Evolutionary conservation across 1,284 basidiomycete species (phyloP).

Genomic region (Gomphus bonarii): DNA sequence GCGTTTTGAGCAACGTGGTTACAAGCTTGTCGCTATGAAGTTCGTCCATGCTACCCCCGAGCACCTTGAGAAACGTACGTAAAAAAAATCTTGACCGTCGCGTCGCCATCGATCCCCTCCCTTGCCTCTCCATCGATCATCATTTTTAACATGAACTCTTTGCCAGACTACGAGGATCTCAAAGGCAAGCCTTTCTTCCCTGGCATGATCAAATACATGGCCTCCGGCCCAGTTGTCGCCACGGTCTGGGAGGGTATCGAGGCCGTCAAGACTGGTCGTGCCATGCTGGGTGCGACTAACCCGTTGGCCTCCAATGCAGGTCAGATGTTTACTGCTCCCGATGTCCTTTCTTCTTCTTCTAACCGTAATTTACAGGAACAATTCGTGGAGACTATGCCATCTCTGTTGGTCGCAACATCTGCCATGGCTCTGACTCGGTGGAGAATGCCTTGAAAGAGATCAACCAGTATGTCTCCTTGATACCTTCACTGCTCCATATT

Average conservation of each 20-base stretch:
- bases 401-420: constrained; percentile 88
- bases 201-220: constrained; percentile 90
- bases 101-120: background rate
- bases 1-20: constrained; percentile 93
- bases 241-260: constrained; percentile 98
- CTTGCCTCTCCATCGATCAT: constrained; percentile 7
- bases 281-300: constrained; percentile 96
- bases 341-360: constrained; percentile 6
- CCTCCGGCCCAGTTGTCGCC: constrained; percentile 88
- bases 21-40: constrained; percentile 89
- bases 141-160: constrained; percentile 12
- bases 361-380: constrained; percentile 40
- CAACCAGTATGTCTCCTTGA: constrained; percentile 49
- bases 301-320: constrained; percentile 84
- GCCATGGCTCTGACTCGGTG: constrained; percentile 90
- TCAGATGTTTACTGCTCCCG: constrained; percentile 26
- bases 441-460: constrained; percentile 91
- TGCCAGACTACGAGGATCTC: constrained; percentile 88
- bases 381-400: constrained; percentile 93
- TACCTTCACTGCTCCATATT: constrained; percentile 1
- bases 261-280: constrained; percentile 93
- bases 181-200: constrained; percentile 89
- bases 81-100: constrained; percentile 14
- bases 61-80: constrained; percentile 82
- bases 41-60: constrained; percentile 64